A percentile compares a stretch with the other conserved stretches of the same genome.
These are phyloP conservation scores for Cyphellophora attinorum DNA, from an alignment of 2,329 filamentous ascomycete genomes.

Conservation along the genomic window DNA sequence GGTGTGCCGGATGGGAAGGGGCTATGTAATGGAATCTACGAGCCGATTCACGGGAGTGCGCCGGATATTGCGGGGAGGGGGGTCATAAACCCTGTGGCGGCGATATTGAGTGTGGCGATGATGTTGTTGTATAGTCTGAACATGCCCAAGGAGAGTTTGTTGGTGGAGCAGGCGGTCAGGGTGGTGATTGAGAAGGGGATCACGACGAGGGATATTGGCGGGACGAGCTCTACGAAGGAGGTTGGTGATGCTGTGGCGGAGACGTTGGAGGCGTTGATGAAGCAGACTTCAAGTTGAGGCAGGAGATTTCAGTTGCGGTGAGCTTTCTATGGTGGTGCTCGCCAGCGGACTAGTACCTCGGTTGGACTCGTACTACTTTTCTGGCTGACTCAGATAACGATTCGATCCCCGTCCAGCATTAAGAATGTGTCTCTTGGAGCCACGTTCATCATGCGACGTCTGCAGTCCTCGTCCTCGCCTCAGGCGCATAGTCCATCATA, in stretches of 20 bases:
- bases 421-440: too few species aligned
- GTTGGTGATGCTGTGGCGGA: slow-evolving; percentile 75
- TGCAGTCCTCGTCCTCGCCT: too few species aligned
- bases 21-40: slow-evolving; percentile 78
- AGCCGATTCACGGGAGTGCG: slow-evolving; percentile 91
- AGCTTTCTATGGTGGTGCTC: too few species aligned
- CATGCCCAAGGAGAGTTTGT: slow-evolving; percentile 64
- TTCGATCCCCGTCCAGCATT: too few species aligned
- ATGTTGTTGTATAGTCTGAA: slow-evolving; percentile 89
- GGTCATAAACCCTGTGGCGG: slow-evolving; percentile 85
- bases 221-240: slow-evolving; percentile 60
- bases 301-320: too few species aligned
- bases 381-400: too few species aligned
- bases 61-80: slow-evolving; percentile 89
- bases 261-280: slow-evolving; percentile 62
- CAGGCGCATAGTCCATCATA: too few species aligned
- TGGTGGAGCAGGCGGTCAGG: slow-evolving; percentile 72
- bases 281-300: too few species aligned
- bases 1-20: slow-evolving; percentile 66
- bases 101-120: slow-evolving; percentile 88
- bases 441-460: too few species aligned
- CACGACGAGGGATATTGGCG: slow-evolving; percentile 77
- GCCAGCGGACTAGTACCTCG: too few species aligned
- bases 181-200: slow-evolving; percentile 70
- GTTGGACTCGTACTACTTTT: too few species aligned